phyloP scores from a whole-genome alignment of 2,329 filamentous ascomycete genomes.

The Corinectria fuckeliana region DNA sequence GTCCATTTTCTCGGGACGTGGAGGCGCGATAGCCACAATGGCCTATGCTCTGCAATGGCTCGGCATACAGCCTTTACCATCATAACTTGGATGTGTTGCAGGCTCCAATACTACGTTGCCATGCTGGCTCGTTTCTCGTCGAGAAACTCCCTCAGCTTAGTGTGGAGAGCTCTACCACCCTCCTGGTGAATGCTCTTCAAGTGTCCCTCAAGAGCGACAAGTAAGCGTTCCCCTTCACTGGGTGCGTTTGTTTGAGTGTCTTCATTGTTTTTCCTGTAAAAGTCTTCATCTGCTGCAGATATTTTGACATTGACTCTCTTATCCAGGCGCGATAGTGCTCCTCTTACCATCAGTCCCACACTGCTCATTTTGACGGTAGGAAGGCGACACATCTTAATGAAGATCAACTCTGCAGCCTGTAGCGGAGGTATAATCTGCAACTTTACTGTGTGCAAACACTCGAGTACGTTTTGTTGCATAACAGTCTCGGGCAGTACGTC shows the following conservation, averaged over 20 bases:
- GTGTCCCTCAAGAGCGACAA: neutral
- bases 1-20: neutral
- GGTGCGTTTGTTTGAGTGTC: neutral
- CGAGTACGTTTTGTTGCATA: neutral
- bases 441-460: neutral
- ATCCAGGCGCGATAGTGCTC: neutral
- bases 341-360: neutral
- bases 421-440: neutral
- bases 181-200: neutral
- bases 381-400: neutral
- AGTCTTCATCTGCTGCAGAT: neutral
- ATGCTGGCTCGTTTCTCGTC: neutral
- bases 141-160: neutral
- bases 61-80: neutral
- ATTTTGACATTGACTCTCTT: neutral
- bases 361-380: neutral
- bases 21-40: neutral
- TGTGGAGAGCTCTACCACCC: neutral
- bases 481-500: neutral
- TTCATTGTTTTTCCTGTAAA: neutral
- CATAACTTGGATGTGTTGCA: neutral
- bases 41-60: neutral
- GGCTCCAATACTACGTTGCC: neutral
- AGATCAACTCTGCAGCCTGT: neutral
- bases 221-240: neutral